Evolutionary conservation across 306 rosid genomes (phyloP).

Genomic region (Vachellia collinsii): DNA sequence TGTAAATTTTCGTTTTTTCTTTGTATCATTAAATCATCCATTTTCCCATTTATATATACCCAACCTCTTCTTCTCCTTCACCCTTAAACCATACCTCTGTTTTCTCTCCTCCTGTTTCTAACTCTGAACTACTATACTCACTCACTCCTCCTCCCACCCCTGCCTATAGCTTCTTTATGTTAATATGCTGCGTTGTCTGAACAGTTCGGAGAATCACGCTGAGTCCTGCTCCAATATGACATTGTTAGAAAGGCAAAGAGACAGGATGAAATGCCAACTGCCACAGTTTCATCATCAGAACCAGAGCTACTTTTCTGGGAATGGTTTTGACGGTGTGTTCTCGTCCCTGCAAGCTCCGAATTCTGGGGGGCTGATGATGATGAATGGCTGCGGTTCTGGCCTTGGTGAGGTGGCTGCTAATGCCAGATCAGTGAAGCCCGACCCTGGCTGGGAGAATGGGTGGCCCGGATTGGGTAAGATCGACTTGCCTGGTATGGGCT

Average conservation of each 20-base stretch:
- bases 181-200: conserved; percentile 57
- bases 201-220: conserved; percentile 40
- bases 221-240: conserved; percentile 50
- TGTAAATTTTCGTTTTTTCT: background rate
- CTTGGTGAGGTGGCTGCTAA: conserved; percentile 39
- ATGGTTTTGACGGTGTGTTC: conserved; percentile 40
- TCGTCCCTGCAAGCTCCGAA: conserved; percentile 26
- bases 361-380: conserved; percentile 38
- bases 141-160: background rate
- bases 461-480: conserved; percentile 53
- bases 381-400: conserved; percentile 34
- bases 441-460: conserved; percentile 53
- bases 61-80: conserved; percentile 21
- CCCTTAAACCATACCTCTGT: conserved; percentile 8
- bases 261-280: conserved; percentile 46
- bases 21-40: background rate
- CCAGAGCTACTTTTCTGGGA: conserved; percentile 35
- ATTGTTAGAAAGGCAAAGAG: conserved; percentile 57
- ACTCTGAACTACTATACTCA: background rate
- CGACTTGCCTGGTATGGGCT: conserved; percentile 12
- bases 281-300: conserved; percentile 7
- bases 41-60: conserved; percentile 34
- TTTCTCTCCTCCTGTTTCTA: background rate
- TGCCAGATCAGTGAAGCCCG: conserved; percentile 54
- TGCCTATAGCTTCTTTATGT: background rate